Evolutionary conservation across 1,139 yeast genomes (phyloP), one percentile per base, ranked within the genome.

Genomic region (Lodderomyces oxycetoniae): DNA sequence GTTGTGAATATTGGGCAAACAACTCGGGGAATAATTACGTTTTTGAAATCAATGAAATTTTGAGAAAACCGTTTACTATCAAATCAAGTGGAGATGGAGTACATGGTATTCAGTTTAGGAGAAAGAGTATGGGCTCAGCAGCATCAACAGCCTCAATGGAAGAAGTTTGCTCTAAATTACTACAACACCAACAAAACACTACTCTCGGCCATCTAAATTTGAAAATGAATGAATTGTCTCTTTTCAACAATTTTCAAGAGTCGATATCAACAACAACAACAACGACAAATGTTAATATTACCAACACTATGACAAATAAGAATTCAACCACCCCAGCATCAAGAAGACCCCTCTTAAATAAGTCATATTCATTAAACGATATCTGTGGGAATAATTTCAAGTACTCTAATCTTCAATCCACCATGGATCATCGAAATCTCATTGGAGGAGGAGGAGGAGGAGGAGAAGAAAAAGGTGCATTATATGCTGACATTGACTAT

Each of bases 1-100:
- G 40, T 15, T 19, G 34, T n/a, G 40, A 45, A 2, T 57, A 41
- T 41, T 64, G 70, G 70, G 69, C 63, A 38, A 64, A 62, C 42
- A 64, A 64, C 39, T 34, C 44, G 29, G 38, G 49, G 23, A 41
- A 42, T 11, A 64, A 64, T 40, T 64, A 62, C 39, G 52, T 52
- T 34, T 42, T 62, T 14, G 41, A 45, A 3, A 47, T 39, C 14
- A 4, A 8, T 10, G 10, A 15, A 3, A n/a, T n/a, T n/a, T 14
- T n/a, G 14, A 23, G 21, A 27, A 24, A 24, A 4, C 14, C 28
- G 25, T 16, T n/a, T n/a, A 28, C 17, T 24, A 27, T 4, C 24
- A 15, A 22, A 23, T 8, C 26, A 17, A 7, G 9, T 7, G 10
- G 12, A 24, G 26, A 6, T 24, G 20, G 29, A 12, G 7, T 12